A percentile compares a stretch with the other conserved stretches of the same genome.
Evolutionary conservation across 1,284 basidiomycete species (phyloP).

Genomic region (Coniophora puteana): DNA sequence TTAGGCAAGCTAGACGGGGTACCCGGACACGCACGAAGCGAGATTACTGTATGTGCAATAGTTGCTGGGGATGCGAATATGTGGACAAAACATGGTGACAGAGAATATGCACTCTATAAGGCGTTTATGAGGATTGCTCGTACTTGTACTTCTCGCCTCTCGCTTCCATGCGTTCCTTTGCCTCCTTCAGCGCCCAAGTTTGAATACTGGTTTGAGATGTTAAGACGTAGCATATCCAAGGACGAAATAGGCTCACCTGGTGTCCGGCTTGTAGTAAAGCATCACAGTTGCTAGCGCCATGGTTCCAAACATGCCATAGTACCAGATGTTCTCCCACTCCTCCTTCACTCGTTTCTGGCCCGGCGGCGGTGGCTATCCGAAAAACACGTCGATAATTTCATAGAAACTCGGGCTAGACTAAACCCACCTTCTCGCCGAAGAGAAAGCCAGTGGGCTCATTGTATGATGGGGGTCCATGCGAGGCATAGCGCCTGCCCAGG

Average conservation of each 20-base stretch:
- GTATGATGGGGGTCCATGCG: conserved; percentile 77
- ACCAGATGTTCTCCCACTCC: conserved; percentile 88
- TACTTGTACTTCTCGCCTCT: conserved; percentile 85
- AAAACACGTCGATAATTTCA: conserved; percentile 5
- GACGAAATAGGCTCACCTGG: conserved; percentile 58
- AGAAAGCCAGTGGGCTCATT: conserved; percentile 87
- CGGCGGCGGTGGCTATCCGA: conserved; percentile 59
- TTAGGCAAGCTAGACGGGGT: too few species aligned
- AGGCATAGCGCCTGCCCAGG: conserved; percentile 50
- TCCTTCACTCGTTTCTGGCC: conserved; percentile 86
- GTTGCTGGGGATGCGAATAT: too few species aligned
- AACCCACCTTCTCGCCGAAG: conserved; percentile 85
- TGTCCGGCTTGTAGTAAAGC: conserved; percentile 94
- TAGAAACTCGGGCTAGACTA: too few species aligned
- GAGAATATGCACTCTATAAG: too few species aligned
- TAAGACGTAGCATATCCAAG: neutral
- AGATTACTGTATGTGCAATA: too few species aligned
- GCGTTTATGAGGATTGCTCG: conserved; percentile 40
- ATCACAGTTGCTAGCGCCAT: conserved; percentile 77
- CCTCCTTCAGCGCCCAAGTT: conserved; percentile 87
- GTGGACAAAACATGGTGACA: too few species aligned
- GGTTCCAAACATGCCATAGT: conserved; percentile 87
- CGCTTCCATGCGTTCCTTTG: conserved; percentile 84
- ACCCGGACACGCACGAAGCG: too few species aligned
- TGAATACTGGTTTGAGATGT: conserved; percentile 57